Base-by-base conservation (phyloP, 1,284 basidiomycete species). In the Fistulina hepatica region DNA sequence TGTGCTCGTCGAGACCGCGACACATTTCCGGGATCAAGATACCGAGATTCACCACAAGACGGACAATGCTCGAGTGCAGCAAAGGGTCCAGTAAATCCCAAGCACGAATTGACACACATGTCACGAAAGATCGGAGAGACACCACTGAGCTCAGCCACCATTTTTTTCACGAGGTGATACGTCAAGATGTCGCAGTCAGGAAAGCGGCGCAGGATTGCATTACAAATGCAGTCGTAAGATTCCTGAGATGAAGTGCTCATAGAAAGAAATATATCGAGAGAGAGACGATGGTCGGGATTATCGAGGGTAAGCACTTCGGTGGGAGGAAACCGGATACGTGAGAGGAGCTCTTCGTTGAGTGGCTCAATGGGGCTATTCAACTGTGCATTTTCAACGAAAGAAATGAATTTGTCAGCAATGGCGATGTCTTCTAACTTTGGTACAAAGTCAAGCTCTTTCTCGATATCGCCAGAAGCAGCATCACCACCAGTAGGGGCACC, bases 51-150 rank as follows among this genome's bases (percentile, higher is more conserved):
- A 1, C 30, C 24, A 32, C 57, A 61, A 3, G 27, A 16, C 1
- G 42, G 42, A 36, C 59, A 60, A 4, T 17, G 15, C 0, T 47
- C 37, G 8, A 50, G 43, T 3, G 51, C 30, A 2, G 13, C 19
- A 21, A 47, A 55, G 2, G 49, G 49, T 0, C 56, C 55, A 2
- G 50, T 52, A 34, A 38, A 59, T 2, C 43, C 54, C 6, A 50
- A 19, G 31, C 58, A 60, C 6, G 49, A 44, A 8, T 55, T 47
- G 21, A 50, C 27, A 35, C 58, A 61, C 57, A 60, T 60, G 36
- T 61, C 51, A 16, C 42, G 23, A 1, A 28, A 15, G 5, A 59
- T 34, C 2, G 51, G 30, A 6, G 31, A 7, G 10, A 60, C 42
- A 4, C 58, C 53, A 12, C 33, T 55, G 21, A 56, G 28, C 0